phyloP scores from a whole-genome alignment of 1,284 basidiomycete species.

The Melanopsichium pennsylvanicum region DNA sequence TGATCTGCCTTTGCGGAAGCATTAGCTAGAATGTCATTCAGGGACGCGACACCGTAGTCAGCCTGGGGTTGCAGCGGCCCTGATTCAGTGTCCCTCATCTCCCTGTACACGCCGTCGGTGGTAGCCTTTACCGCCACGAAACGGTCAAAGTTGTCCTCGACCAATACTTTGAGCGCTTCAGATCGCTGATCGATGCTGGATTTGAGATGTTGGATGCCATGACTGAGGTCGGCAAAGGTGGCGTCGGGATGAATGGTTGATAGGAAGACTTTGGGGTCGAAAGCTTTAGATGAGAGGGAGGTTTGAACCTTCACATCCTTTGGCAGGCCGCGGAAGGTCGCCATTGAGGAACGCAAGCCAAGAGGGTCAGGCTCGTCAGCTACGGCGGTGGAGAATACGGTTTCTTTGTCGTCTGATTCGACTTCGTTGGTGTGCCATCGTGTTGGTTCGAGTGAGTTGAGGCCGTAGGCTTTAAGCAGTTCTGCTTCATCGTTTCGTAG shows the following conservation, averaged over 20 bases:
- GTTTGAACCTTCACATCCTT: slow-evolving; percentile 50
- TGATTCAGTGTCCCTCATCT: slow-evolving; percentile 78
- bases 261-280: slow-evolving; percentile 93
- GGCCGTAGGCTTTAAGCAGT: slow-evolving; percentile 66
- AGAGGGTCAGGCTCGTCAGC: slow-evolving; percentile 65
- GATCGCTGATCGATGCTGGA: slow-evolving; percentile 70
- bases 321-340: slow-evolving; percentile 39
- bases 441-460: slow-evolving; percentile 65
- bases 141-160: slow-evolving; percentile 97
- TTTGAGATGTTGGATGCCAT: slow-evolving; percentile 63
- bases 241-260: slow-evolving; percentile 93
- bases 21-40: slow-evolving; percentile 71
- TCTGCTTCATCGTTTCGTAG: slow-evolving; percentile 60
- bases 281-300: slow-evolving; percentile 80
- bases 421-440: slow-evolving; percentile 57
- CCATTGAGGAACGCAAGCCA: slow-evolving; percentile 68
- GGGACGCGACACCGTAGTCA: slow-evolving; percentile 83
- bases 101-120: slow-evolving; percentile 85
- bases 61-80: slow-evolving; percentile 79
- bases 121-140: slow-evolving; percentile 97
- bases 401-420: slow-evolving; percentile 21
- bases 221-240: slow-evolving; percentile 84
- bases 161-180: slow-evolving; percentile 89
- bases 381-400: slow-evolving; percentile 16
- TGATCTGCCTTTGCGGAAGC: slow-evolving; percentile 90